Percentiles rank a stretch among this genome's conserved stretches.
Conservation (phyloP, 139 green algal species). For the Coelastrella sp. region DNA sequence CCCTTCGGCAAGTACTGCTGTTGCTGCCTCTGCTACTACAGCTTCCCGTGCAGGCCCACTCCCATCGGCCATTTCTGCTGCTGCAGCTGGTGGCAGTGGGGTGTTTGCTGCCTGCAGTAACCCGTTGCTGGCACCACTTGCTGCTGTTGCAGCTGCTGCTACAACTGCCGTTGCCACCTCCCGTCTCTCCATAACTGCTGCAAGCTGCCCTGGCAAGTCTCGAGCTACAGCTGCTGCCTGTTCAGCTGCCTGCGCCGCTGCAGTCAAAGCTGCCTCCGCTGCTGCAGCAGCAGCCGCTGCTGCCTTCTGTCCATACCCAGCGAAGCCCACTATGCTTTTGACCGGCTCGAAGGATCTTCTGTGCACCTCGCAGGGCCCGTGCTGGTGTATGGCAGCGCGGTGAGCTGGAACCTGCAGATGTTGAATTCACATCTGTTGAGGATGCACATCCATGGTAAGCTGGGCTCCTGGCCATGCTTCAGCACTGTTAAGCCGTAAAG, state of each 20-base stretch:
- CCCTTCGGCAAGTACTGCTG: neutral
- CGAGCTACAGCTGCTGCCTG: no score
- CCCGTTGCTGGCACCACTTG: no score
- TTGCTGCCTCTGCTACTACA: neutral
- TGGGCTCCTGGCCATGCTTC: no score
- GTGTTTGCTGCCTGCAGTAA: no score
- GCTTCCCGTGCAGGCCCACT: neutral
- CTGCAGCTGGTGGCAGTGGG: neutral
- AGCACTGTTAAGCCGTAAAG: neutral
- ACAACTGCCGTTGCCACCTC: neutral
- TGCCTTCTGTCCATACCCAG: conserved; percentile 19
- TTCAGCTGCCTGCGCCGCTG: neutral
- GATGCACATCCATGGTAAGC: no score
- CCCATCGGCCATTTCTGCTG: neutral
- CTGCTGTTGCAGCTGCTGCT: neutral
- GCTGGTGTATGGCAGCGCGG: conserved; percentile 76
- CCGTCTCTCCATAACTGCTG: no score
- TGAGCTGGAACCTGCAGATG: conserved; percentile 82
- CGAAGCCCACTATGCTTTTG: conserved; percentile 52
- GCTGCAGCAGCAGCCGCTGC: conserved; percentile 13
- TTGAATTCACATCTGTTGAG: no score
- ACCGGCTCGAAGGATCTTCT: conserved; percentile 88
- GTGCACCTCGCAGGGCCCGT: conserved; percentile 86
- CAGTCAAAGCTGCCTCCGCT: neutral
- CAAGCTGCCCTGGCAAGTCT: no score